A percentile compares a stretch with the other conserved stretches of the same genome.
Evolutionary conservation across 2,329 filamentous ascomycete species (phyloP).

Genomic region (Alternaria brassicicola): DNA sequence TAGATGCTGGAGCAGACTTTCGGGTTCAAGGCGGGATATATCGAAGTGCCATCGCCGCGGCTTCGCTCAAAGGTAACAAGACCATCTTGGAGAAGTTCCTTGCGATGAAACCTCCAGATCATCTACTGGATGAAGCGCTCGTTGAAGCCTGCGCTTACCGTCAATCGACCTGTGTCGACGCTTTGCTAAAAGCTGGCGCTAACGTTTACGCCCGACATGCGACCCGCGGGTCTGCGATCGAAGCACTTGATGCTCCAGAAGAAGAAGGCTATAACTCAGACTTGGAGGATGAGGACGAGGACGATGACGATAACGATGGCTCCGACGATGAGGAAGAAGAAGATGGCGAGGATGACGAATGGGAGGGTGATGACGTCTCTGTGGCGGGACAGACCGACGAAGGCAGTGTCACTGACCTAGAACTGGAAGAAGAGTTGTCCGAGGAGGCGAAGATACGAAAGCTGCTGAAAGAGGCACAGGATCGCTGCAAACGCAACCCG

Average conservation of each 20-base stretch:
- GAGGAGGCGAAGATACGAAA: conserved; percentile 31
- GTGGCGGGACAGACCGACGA: conserved; percentile 17
- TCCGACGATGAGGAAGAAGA: conserved; percentile 13
- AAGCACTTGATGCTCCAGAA: conserved; percentile 19
- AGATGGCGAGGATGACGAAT: conserved; percentile 17
- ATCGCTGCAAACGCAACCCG: conserved; percentile 29
- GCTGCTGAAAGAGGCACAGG: conserved; percentile 27
- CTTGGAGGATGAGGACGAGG: conserved; percentile 20
- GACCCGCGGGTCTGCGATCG: conserved; percentile 14
- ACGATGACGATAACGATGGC: conserved; percentile 17
- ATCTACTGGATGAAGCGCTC: conserved; percentile 31
- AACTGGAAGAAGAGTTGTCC: conserved; percentile 21
- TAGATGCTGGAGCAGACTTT: conserved; percentile 29
- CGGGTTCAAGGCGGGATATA: conserved; percentile 23
- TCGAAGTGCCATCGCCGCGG: conserved; percentile 25
- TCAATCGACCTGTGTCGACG: conserved; percentile 25
- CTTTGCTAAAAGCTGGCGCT: conserved; percentile 25
- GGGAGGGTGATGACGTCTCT: conserved; percentile 21
- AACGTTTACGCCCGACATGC: conserved; percentile 26
- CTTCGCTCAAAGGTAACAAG: conserved; percentile 27
- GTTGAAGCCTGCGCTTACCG: conserved; percentile 29
- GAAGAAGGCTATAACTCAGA: conserved; percentile 27
- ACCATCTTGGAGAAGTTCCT: conserved; percentile 22
- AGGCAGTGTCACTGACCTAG: conserved; percentile 27
- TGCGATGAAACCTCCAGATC: conserved; percentile 21